Evolutionary conservation across 345 rosid species (phyloP), one percentile per base, ranked within the genome.

Genomic region (Anacardium occidentale): DNA sequence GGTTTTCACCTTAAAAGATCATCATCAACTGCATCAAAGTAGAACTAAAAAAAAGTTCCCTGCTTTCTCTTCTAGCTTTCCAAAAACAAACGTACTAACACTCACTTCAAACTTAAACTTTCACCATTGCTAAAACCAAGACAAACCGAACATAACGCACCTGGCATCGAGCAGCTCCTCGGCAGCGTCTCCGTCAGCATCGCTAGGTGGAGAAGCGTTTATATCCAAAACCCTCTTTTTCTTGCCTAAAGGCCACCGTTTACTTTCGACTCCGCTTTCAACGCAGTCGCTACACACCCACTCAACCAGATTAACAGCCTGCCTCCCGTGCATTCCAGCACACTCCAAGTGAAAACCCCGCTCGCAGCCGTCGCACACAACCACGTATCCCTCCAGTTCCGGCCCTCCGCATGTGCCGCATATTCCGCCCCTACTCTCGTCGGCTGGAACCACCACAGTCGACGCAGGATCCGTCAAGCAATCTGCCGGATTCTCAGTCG

Each of bases 351-450:
- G 98, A 74, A 87, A 92, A 34, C 96, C 96, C 10, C 94, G 83
- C 86, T 92, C 99, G 74, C 98, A 92, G 32, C 88, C 96, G 74
- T 95, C 99, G 86, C 99, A 92, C 25, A 94, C 94, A 44, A 91
- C 79, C 22, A 89, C 88, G 25, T 73, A 29, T 20, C 17, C 75
- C 68, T 73, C 77, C 44, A 71, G 78, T 78, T 86, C 88, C 18
- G 82, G 82, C 66, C 44, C 73, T 63, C 91, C 91, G 74, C 96
- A 92, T 2, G 83, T 78, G 54, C 83, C 87, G 77, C 97, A 94
- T 44, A 66, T 50, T 34, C 80, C 80, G 34, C 56, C 67, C 75
- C 75, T 69, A 32, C 59, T 83, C 73, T 70, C 79, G 15, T 25
- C 61, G 15, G n/a, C 58, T 0, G 88, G 85, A 61, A 85, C 74